phyloP scores from a whole-genome alignment of 2,329 filamentous ascomycete genomes.

The Plectosphaerella sp. region DNA sequence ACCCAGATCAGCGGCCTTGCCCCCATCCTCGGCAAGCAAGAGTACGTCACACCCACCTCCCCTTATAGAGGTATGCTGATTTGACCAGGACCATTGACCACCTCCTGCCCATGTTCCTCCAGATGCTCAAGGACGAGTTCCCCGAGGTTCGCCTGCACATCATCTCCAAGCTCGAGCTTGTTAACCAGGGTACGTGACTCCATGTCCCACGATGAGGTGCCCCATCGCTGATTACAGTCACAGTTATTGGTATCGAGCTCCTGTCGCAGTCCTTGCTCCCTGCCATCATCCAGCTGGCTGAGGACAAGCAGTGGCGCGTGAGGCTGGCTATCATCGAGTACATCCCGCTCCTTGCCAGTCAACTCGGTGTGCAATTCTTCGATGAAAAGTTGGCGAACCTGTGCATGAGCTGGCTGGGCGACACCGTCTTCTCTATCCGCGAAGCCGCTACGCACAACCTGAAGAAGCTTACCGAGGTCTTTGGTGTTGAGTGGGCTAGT shows the following conservation, averaged over 20 bases:
- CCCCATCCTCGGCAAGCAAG: conserved; percentile 95
- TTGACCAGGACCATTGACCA: conserved; percentile 80
- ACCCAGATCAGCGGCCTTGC: conserved; percentile 96
- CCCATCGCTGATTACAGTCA: background rate
- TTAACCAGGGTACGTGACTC: conserved; percentile 74
- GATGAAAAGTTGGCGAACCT: conserved; percentile 93
- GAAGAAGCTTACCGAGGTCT: conserved; percentile 97
- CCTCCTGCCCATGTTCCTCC: conserved; percentile 95
- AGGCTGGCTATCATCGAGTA: conserved; percentile 98
- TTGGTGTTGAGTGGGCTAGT: conserved; percentile 95
- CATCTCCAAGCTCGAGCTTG: conserved; percentile 98
- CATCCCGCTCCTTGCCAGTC: conserved; percentile 90
- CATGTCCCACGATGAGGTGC: background rate
- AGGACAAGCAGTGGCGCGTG: conserved; percentile 99
- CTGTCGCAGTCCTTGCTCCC: conserved; percentile 95
- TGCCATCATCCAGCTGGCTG: conserved; percentile 93
- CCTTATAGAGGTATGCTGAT: background rate
- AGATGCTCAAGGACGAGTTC: conserved; percentile 99
- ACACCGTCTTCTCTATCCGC: conserved; percentile 97
- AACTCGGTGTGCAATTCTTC: conserved; percentile 95
- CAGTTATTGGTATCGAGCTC: conserved; percentile 95
- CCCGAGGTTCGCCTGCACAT: conserved; percentile 97
- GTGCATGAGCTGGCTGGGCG: conserved; percentile 98
- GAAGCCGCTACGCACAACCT: conserved; percentile 96
- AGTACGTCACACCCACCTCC: conserved; percentile 55